Base-by-base conservation (phyloP, 1,284 basidiomycete genomes). In the Cystobasidiaceae sp. region DNA sequence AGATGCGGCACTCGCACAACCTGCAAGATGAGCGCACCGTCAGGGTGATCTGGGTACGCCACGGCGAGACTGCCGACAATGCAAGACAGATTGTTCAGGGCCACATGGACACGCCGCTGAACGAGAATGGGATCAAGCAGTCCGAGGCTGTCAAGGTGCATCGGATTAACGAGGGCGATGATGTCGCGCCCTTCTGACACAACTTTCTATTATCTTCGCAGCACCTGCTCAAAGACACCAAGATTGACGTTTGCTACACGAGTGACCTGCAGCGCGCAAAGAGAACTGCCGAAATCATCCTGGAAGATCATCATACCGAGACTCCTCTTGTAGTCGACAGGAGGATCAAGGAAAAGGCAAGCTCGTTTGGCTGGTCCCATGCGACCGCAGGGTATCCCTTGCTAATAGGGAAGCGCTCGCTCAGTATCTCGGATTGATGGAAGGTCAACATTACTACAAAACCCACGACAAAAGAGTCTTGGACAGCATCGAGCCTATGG, bases 81-180 rank as follows among this genome's bases (percentile, higher is more conserved):
- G 61, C 62, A 1, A 57, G 65, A 9, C 66, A 67, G 13, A 66
- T 72, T 32, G 67, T 72, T 2, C 71, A 72, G 61, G 71, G 71
- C 0, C 71, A 72, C 54, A 61, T 70, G 19, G 69, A 72, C 52
- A 61, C 64, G 1, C 67, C 70, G 0, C 58, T 72, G 11, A 72
- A 72, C 55, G 50, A 25, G 3, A 55, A 66, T 21, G 71, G 71
- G 8, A 56, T 56, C 37, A 56, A 44, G 30, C 54, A 56, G 19
- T 56, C 54, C 6, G 4, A 44, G 21, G 54, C 54, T 30, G 45
- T 41, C 13, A 11, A 39, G 37, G 37, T 39, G 67, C 6, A 44
- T 67, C 0, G 69, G 48, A 1, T 39, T n/a, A 39, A n/a, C n/a
- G n/a, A 39, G n/a, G 37, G 11, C n/a, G 11, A 39, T 39, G 37